Conservation (phyloP, 2,329 filamentous ascomycete genomes). For the Elsinoe perseae region DNA sequence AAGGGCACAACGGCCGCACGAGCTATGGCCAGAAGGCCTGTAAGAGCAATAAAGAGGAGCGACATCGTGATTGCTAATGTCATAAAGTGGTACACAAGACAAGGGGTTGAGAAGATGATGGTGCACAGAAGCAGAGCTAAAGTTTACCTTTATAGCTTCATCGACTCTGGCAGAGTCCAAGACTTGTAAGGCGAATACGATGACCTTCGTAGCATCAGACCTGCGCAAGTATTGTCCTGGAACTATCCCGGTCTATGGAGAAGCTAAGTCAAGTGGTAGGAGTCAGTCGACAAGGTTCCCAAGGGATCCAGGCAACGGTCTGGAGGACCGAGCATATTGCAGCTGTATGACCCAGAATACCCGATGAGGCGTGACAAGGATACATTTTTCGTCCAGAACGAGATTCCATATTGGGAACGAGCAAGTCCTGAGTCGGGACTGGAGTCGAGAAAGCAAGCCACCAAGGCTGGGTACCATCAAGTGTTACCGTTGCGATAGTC, state of each 20-base stretch:
- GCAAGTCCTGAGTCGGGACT: not conserved
- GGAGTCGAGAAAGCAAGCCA: conserved; percentile 9
- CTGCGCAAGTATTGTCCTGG: not conserved
- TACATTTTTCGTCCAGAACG: conserved; percentile 6
- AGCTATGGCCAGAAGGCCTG: not conserved
- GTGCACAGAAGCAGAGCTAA: not conserved
- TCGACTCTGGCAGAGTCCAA: not conserved
- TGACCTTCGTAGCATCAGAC: not conserved
- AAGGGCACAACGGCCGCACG: conserved; percentile 7
- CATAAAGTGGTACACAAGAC: not conserved
- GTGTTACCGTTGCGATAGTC: not conserved
- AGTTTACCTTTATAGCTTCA: conserved; percentile 3
- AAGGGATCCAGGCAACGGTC: conserved; percentile 2
- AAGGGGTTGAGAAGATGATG: not conserved
- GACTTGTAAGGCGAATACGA: not conserved
- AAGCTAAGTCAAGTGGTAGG: not conserved
- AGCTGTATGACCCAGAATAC: not conserved
- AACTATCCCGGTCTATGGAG: not conserved
- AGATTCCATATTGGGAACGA: conserved; percentile 6
- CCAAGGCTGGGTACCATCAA: not conserved
- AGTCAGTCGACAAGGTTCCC: conserved; percentile 4
- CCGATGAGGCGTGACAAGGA: not conserved
- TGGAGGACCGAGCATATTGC: not conserved
- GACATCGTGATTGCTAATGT: not conserved
- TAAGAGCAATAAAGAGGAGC: not conserved